Percentiles rank a stretch among this genome's conserved stretches.
Evolutionary conservation across 768 basidiomycete species (phyloP).

Genomic region (Auricularia sp.): DNA sequence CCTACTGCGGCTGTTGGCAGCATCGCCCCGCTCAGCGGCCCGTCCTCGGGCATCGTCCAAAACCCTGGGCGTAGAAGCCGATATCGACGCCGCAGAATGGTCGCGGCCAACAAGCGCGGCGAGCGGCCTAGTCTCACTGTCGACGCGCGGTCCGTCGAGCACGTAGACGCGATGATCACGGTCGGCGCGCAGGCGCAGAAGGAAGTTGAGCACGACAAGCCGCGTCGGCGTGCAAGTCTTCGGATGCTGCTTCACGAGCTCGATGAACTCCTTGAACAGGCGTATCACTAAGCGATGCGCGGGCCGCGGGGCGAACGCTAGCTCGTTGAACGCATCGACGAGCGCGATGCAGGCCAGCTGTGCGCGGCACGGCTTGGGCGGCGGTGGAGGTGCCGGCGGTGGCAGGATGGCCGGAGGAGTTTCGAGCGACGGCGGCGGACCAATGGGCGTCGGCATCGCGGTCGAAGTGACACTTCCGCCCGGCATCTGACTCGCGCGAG

Average conservation of each 20-base stretch:
- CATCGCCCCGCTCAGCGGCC: neutral
- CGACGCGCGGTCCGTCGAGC: constrained; percentile 35
- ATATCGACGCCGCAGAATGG: constrained; percentile 15
- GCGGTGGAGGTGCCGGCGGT: neutral
- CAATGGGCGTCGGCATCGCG: neutral
- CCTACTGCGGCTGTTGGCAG: neutral
- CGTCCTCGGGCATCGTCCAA: neutral
- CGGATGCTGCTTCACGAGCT: constrained; percentile 23
- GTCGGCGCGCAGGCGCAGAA: constrained; percentile 83
- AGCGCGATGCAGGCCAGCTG: constrained; percentile 56
- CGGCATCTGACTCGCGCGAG: neutral
- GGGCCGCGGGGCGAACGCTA: constrained; percentile 54
- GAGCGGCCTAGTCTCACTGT: constrained; percentile 36
- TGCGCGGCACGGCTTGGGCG: constrained; percentile 22
- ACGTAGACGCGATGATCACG: constrained; percentile 81
- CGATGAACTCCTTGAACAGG: constrained; percentile 44
- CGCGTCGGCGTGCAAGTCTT: constrained; percentile 49
- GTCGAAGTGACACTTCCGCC: neutral
- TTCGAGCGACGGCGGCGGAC: neutral
- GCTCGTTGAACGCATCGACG: constrained; percentile 56
- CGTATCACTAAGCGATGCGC: constrained; percentile 43
- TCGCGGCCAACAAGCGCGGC: constrained; percentile 55
- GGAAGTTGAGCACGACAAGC: constrained; percentile 69
- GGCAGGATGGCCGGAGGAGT: constrained; percentile 2
- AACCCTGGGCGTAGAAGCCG: neutral